Base-by-base conservation (phyloP, 305 asterid species). In the Rubia tinctorum region DNA sequence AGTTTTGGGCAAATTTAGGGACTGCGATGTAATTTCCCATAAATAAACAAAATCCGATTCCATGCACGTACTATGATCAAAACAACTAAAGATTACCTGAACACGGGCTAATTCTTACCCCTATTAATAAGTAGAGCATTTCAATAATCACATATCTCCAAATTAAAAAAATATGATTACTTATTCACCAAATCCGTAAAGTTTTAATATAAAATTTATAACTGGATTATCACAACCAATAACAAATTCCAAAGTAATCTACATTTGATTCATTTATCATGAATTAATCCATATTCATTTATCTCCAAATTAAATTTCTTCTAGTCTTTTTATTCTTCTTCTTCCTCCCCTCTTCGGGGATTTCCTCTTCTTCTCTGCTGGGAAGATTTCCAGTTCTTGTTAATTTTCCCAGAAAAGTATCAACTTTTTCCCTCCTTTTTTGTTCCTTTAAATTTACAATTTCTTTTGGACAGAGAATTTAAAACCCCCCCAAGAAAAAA, bases 11-110 rank as follows among this genome's bases (percentile, higher is more conserved):
- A 9, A 45, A 9, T 10, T 45, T 17, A 53, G 59, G 59, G 59
- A 53, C 59, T 6, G 59, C 1, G 59, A 53, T 53, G 59, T 53
- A 53, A 17, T 53, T 17, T 53, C 18, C 59, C 23, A 0, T 2
- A 18, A 14, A 17, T 5, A 17, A 1, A n/a, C 23, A 18, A 49
- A 53, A 17, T 30, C 56, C 67, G 13, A 7, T 5, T 51, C 42
- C 74, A 58, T 56, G 74, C 74, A 71, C 53, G 73, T 53, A 69
- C 53, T 6, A 34, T n/a, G 42, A 10, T 60, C 51, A 44, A 40
- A 5, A 14, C n/a, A 68, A 49, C 44, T 4, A 9, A 47, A 70
- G 53, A 5, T 25, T 1, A 60, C 73, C 66, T 56, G 20, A 7
- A 56, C 39, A 39, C 17, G 58, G 8, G 74, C 67, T 71, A 58